A percentile compares a stretch with the other conserved stretches of the same genome.
Evolutionary conservation across 2,329 filamentous ascomycete genomes (phyloP).

Genomic region (Tolypocladium nubicola): DNA sequence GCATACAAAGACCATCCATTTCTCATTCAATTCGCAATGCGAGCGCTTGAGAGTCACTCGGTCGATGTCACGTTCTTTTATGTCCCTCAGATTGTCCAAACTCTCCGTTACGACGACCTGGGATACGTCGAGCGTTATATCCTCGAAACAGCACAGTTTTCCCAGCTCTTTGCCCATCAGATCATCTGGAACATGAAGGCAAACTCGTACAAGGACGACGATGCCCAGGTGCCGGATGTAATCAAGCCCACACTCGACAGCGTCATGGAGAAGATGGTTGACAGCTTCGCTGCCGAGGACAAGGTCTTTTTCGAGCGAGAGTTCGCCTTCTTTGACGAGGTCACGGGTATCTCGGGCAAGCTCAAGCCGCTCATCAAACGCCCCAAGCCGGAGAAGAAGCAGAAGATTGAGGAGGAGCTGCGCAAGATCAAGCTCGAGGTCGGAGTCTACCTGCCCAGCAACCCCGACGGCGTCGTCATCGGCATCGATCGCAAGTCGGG

Average conservation of each 20-base stretch:
- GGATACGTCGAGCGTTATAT: constrained; percentile 97
- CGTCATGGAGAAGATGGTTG: constrained; percentile 75
- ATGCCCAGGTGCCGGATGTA: constrained; percentile 76
- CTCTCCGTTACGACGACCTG: constrained; percentile 80
- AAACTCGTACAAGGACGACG: constrained; percentile 95
- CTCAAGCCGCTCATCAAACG: constrained; percentile 87
- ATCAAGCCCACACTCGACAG: constrained; percentile 90
- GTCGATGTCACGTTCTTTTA: constrained; percentile 99
- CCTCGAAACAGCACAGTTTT: constrained; percentile 90
- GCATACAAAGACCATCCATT: constrained; percentile 86
- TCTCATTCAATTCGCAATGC: constrained; percentile 93
- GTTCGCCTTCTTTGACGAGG: constrained; percentile 96
- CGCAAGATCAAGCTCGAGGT: constrained; percentile 96
- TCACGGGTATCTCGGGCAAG: constrained; percentile 91
- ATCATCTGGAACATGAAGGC: constrained; percentile 99
- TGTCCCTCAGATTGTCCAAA: constrained; percentile 95
- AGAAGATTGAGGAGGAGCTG: constrained; percentile 97
- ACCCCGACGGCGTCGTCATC: constrained; percentile 93
- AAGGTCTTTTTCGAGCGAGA: constrained; percentile 85
- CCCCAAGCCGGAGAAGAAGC: constrained; percentile 93
- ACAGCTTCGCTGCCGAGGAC: constrained; percentile 70
- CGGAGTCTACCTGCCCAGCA: constrained; percentile 92
- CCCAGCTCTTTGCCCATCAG: constrained; percentile 96
- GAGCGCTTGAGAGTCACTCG: constrained; percentile 83
- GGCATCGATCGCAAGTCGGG: constrained; percentile 97